Percentiles rank a stretch among this genome's conserved stretches.
Evolutionary conservation across 2,329 filamentous ascomycete species (phyloP).

Genomic region (Talaromyces verruculosus): DNA sequence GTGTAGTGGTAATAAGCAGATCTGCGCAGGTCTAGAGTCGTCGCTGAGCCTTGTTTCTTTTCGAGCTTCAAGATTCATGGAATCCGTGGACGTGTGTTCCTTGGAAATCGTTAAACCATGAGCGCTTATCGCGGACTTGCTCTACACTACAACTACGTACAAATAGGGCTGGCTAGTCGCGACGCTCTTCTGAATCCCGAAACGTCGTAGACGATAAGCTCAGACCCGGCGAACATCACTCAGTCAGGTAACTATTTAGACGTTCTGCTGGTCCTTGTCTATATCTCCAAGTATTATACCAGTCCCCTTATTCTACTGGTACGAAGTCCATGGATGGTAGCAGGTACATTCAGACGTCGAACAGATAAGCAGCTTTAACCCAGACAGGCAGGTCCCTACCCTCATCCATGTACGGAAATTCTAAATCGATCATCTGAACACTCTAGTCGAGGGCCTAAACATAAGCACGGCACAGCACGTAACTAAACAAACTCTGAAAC

Average conservation of each 20-base stretch:
- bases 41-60: not conserved
- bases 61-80: not conserved
- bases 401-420: not conserved
- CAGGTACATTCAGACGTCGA: not conserved
- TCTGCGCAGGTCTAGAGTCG: not conserved
- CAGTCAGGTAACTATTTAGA: not conserved
- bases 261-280: not conserved
- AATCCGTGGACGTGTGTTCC: not conserved
- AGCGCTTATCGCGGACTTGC: constrained; percentile 17
- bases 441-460: not conserved
- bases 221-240: constrained; percentile 1
- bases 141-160: no score
- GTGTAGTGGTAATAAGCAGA: not conserved
- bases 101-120: not conserved
- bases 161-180: not conserved
- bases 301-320: not conserved
- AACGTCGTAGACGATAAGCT: not conserved
- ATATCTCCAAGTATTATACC: not conserved
- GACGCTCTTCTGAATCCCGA: no score
- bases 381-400: constrained; percentile 9
- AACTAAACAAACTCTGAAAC: constrained; percentile 1
- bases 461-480: not conserved
- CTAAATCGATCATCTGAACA: constrained; percentile 9
- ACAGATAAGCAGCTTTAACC: not conserved
- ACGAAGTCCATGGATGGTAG: not conserved